Base-by-base conservation (phyloP, 1,139 yeast species). In the Spencermartinsiella ligniputridi region DNA sequence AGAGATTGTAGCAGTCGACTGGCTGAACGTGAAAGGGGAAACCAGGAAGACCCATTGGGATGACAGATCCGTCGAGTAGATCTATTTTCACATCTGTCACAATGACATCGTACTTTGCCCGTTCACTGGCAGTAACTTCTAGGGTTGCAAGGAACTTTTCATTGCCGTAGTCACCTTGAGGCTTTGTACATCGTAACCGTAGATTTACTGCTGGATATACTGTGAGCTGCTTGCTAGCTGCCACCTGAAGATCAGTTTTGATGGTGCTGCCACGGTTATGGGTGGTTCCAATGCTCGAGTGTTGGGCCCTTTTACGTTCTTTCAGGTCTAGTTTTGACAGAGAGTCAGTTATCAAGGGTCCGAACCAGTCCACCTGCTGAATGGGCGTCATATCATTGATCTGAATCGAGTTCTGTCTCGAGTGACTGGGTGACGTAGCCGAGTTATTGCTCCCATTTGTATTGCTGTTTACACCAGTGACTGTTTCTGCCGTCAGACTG, bases 181-280 rank as follows among this genome's bases (percentile, higher is more conserved):
- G 71, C 60, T 76, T 72, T 22, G 79, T 70, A 44, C 81, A 74
- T 52, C 81, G 73, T 35, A 83, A 66, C 48, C 78, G 70, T 52
- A 83, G 71, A 35, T 78, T 77, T 40, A 78, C 63, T 0, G 79
- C 69, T 1, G 81, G 74, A 20, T 69, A 67, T 1, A 77, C 74
- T 1, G 77, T 72, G 3, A 76, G 47, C 12, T 44, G 40, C 6
- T 45, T 39, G 32, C 42, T 49, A 3, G 53, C 47, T 1, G 49
- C 48, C 16, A 48, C 27, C 13, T 33, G 34, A n/a, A 37, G 22
- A 11, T 12, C 17, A 6, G 40, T 11, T 9, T 40, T 33, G 22
- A 9, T 16, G 18, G 20, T 16, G n/a, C 20, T n/a, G 12, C 13
- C 22, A 17, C 38, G 11, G 12, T n/a, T 19, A 11, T 27, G 29